Evolutionary conservation across 176 grass and related monocot genomes (phyloP).

Genomic region (Oryza meyeriana): DNA sequence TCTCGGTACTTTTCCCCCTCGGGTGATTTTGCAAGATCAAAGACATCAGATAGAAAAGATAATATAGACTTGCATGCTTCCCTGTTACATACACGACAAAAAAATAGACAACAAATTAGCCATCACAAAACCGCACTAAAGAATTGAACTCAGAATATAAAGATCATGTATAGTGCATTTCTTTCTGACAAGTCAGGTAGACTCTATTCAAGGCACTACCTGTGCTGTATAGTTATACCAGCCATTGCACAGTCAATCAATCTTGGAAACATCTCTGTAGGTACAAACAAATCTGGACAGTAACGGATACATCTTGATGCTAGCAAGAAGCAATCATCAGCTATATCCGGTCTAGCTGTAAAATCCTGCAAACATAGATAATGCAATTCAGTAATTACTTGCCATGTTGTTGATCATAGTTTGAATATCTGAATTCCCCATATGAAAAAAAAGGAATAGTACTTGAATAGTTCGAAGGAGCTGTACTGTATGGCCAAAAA

Average conservation of each 20-base stretch:
- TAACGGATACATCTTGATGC: constrained; percentile 97
- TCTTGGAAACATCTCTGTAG: constrained; percentile 68
- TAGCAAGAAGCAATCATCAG: constrained; percentile 95
- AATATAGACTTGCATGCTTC: constrained; percentile 98
- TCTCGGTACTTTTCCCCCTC: constrained; percentile 60
- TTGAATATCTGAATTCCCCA: neutral
- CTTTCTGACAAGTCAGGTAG: neutral
- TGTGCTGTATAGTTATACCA: constrained; percentile 96
- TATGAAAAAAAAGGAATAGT: constrained; percentile 25
- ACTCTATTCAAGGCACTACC: constrained; percentile 42
- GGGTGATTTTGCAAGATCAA: constrained; percentile 82
- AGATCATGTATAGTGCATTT: neutral
- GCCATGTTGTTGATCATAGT: constrained; percentile 5
- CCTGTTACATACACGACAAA: constrained; percentile 42
- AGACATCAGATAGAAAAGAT: constrained; percentile 76
- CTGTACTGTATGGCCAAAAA: constrained; percentile 82
- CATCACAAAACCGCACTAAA: neutral
- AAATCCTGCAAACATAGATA: constrained; percentile 70
- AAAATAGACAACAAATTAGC: constrained; percentile 23
- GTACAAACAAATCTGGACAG: constrained; percentile 86
- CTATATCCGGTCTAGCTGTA: constrained; percentile 97
- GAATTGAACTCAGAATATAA: constrained; percentile 4
- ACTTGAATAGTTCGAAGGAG: constrained; percentile 86
- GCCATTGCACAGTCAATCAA: constrained; percentile 88
- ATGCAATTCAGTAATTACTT: constrained; percentile 10